Percentiles rank a stretch among this genome's conserved stretches.
phyloP scores from a whole-genome alignment of 345 rosid species.

The Rhizophora apiculata region DNA sequence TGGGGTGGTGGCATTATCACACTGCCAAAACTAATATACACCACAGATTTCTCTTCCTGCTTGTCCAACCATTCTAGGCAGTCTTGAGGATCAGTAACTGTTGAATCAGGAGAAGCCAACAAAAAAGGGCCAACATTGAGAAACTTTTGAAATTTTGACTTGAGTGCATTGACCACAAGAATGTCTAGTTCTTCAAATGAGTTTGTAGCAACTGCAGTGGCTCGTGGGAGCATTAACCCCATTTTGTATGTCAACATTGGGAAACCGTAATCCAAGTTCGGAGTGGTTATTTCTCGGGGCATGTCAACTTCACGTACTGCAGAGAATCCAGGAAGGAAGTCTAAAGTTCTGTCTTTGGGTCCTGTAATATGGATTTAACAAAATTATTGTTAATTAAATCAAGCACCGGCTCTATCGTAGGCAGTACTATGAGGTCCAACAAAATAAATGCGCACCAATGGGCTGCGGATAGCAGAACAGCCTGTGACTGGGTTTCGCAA shows the following conservation, averaged over 20 bases:
- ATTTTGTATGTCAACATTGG: slow-evolving; percentile 32
- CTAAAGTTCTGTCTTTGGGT: slow-evolving; percentile 25
- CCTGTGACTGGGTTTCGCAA: too few relatives aligned
- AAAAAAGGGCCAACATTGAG: slow-evolving; percentile 46
- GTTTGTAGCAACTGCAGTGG: slow-evolving; percentile 37
- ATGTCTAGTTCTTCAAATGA: slow-evolving; percentile 44
- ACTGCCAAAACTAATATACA: slow-evolving; percentile 68
- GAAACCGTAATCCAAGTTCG: slow-evolving; percentile 13
- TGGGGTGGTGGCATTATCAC: slow-evolving; percentile 28
- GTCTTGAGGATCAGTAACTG: slow-evolving; percentile 16
- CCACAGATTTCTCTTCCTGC: slow-evolving; percentile 40
- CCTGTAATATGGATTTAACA: slow-evolving; percentile 15
- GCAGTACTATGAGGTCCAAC: too few relatives aligned
- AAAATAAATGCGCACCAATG: too few relatives aligned
- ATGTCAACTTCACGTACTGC: slow-evolving; percentile 28
- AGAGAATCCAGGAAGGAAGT: slow-evolving; percentile 39
- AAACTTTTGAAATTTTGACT: slow-evolving; percentile 29
- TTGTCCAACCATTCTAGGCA: slow-evolving; percentile 54
- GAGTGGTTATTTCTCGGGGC: slow-evolving; percentile 27
- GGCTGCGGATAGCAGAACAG: too few relatives aligned
- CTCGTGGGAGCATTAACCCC: slow-evolving; percentile 37
- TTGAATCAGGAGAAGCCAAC: slow-evolving; percentile 9
- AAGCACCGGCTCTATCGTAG: too few relatives aligned
- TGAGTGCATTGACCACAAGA: slow-evolving; percentile 17
- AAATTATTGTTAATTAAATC: neutral